Evolutionary conservation across 306 rosid genomes (phyloP).

Genomic region (Adenanthera pavonina): DNA sequence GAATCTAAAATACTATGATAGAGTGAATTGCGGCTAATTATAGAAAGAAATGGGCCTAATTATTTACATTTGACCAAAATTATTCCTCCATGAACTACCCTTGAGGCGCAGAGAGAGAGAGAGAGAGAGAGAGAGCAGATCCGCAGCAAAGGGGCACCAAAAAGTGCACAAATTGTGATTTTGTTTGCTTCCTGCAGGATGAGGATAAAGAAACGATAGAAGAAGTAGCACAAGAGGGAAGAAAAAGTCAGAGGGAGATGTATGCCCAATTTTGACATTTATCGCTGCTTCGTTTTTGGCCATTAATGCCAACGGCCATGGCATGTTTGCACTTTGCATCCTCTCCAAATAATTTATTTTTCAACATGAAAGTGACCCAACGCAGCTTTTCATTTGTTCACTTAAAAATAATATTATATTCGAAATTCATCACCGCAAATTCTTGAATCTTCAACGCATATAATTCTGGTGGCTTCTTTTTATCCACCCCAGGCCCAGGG

Average conservation of each 20-base stretch:
- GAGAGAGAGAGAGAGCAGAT: not conserved
- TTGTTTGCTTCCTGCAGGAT: not conserved
- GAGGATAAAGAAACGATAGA: not conserved
- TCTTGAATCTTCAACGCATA: constrained; percentile 23
- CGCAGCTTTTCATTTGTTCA: constrained; percentile 25
- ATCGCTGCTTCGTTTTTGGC: constrained; percentile 32
- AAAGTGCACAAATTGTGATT: not conserved
- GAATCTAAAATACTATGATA: not conserved
- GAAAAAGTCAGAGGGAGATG: constrained; percentile 18
- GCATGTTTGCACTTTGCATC: not conserved
- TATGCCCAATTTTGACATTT: constrained; percentile 29
- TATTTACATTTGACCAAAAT: not conserved
- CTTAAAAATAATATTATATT: not conserved
- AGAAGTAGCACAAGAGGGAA: not conserved
- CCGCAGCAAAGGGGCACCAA: constrained; percentile 15
- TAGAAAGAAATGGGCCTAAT: not conserved
- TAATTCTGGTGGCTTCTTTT: constrained; percentile 22
- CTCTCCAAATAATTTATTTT: not conserved
- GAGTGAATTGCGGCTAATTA: not conserved
- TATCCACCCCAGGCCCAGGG: constrained; percentile 31
- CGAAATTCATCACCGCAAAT: not conserved
- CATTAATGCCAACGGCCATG: constrained; percentile 19
- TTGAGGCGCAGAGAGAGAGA: not conserved
- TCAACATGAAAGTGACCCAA: constrained; percentile 34
- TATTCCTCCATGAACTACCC: not conserved